Conservation (phyloP, 2,329 filamentous ascomycete species). For the Exophiala bonariae region DNA sequence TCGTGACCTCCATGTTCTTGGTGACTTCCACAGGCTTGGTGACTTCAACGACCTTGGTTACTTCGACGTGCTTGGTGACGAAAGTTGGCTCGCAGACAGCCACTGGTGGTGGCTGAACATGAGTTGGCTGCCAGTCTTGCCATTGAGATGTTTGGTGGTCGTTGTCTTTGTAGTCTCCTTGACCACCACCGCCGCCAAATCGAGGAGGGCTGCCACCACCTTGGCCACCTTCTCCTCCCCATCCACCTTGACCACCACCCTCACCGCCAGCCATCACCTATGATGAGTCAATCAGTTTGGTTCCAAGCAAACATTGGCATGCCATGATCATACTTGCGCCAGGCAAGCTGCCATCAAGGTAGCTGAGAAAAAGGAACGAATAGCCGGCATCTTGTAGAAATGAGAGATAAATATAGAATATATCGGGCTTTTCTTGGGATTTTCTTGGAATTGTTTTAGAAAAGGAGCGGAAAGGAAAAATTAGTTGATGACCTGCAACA, state of each 20-base stretch:
- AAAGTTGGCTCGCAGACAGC: neutral
- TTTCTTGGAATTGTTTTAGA: neutral
- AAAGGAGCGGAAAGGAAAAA: constrained; percentile 14
- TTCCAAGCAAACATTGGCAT: neutral
- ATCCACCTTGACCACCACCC: constrained; percentile 8
- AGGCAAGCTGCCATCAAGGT: constrained; percentile 27
- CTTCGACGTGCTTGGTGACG: neutral
- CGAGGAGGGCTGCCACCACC: neutral
- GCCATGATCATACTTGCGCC: constrained; percentile 23
- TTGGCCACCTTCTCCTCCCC: neutral
- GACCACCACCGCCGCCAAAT: constrained; percentile 5
- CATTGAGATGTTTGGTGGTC: constrained; percentile 3
- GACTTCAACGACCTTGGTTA: neutral
- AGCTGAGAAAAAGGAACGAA: constrained; percentile 24
- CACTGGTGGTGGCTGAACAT: neutral
- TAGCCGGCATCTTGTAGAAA: constrained; percentile 21
- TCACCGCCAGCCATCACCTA: constrained; percentile 14
- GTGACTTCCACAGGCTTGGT: neutral
- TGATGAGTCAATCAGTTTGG: neutral
- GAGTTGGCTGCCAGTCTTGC: constrained; percentile 8
- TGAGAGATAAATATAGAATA: constrained; percentile 4
- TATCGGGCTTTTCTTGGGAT: neutral
- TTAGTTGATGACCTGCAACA: constrained; percentile 25
- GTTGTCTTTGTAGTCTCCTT: constrained; percentile 1
- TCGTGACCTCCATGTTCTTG: neutral